phyloP scores from a whole-genome alignment of 768 basidiomycete genomes.

The Naganishia kalamii region DNA sequence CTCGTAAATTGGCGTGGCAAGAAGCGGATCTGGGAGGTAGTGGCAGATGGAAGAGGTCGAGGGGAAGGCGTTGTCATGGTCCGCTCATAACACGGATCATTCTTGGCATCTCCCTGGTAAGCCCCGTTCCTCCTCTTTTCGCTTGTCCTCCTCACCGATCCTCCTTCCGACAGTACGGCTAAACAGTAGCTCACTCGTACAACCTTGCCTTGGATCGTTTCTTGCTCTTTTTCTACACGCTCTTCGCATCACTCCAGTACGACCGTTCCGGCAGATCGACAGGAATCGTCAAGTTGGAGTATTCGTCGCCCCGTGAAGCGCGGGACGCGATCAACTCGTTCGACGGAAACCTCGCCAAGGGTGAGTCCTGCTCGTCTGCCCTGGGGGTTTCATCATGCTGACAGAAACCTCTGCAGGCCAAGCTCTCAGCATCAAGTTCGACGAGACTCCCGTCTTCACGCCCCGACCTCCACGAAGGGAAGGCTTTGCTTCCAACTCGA shows the following conservation, averaged over 20 bases:
- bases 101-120: conserved; percentile 10
- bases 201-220: background rate
- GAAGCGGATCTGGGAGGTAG: background rate
- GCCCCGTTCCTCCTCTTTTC: background rate
- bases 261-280: conserved; percentile 90
- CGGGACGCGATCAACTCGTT: conserved; percentile 75
- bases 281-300: conserved; percentile 72
- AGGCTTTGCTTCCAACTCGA: background rate
- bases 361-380: conserved; percentile 47
- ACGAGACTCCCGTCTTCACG: conserved; percentile 15
- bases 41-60: background rate
- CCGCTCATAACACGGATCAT: background rate
- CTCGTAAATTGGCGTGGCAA: background rate
- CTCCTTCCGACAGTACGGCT: background rate
- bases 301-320: conserved; percentile 71
- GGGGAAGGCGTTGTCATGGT: background rate
- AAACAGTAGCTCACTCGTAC: conserved; percentile 19
- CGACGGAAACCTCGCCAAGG: conserved; percentile 80
- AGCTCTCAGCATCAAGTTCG: conserved; percentile 24
- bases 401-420: conserved; percentile 8
- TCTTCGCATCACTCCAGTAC: conserved; percentile 56
- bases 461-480: conserved; percentile 9
- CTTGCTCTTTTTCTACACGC: conserved; percentile 1
- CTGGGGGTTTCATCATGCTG: background rate
- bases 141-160: background rate